Conservation (phyloP, 2,329 filamentous ascomycete species). For the Aphanoascus verrucosus region DNA sequence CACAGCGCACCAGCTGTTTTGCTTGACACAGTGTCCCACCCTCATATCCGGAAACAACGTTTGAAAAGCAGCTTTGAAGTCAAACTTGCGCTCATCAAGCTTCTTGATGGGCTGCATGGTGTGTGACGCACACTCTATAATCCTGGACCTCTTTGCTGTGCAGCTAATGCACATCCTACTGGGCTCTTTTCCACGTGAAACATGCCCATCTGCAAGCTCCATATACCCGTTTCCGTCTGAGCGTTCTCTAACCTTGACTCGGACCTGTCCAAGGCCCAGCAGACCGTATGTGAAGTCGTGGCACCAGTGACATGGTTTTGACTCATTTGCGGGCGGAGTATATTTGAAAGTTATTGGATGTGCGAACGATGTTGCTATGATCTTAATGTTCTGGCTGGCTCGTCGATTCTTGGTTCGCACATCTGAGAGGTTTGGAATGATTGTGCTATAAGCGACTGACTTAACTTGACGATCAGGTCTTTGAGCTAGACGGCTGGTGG, state of each 20-base stretch:
- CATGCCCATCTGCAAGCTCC: conserved; percentile 33
- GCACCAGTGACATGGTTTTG: conserved; percentile 34
- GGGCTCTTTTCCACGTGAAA: conserved; percentile 21
- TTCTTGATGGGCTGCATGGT: conserved; percentile 21
- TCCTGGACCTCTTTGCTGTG: conserved; percentile 25
- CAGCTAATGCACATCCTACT: conserved; percentile 33
- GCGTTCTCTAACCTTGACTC: conserved; percentile 29
- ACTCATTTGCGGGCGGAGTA: conserved; percentile 14
- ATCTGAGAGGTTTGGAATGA: conserved; percentile 8
- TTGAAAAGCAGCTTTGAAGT: conserved; percentile 22
- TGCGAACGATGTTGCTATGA: conserved; percentile 29
- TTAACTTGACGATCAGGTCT: neutral
- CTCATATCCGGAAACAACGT: conserved; percentile 18
- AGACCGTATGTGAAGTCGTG: conserved; percentile 31
- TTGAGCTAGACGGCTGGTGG: neutral
- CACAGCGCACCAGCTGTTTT: conserved; percentile 31
- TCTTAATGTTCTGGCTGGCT: conserved; percentile 8
- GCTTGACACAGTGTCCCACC: conserved; percentile 12
- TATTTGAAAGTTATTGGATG: conserved; percentile 34
- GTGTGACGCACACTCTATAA: conserved; percentile 29
- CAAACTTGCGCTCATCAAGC: conserved; percentile 15
- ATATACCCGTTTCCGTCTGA: conserved; percentile 28
- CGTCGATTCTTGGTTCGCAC: conserved; percentile 1
- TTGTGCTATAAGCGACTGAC: neutral
- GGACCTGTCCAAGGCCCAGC: conserved; percentile 27